Percentiles rank a stretch among this genome's conserved stretches.
Conservation (phyloP, 441 rosid genomes). For the Aleurites moluccanus region DNA sequence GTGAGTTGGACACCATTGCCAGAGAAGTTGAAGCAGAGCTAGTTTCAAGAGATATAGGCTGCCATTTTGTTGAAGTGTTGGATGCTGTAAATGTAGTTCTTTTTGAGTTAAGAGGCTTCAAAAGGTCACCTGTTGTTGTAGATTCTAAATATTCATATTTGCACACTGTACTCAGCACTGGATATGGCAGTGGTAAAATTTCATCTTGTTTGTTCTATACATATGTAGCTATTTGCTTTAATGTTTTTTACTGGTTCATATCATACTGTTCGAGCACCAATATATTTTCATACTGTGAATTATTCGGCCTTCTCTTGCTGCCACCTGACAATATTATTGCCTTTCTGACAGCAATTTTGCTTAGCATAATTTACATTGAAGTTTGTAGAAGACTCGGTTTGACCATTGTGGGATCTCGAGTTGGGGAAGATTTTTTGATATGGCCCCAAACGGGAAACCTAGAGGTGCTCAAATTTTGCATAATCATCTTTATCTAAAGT, state of each 20-base stretch:
- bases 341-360: slow-evolving; percentile 67
- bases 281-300: not conserved
- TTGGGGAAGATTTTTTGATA: slow-evolving; percentile 91
- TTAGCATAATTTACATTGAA: slow-evolving; percentile 90
- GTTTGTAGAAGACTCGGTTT: slow-evolving; percentile 74
- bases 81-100: slow-evolving; percentile 83
- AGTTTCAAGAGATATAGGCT: slow-evolving; percentile 72
- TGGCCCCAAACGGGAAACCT: slow-evolving; percentile 88
- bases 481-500: not conserved
- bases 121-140: slow-evolving; percentile 61
- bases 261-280: not conserved
- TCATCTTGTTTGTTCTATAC: slow-evolving; percentile 20
- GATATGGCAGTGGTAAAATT: slow-evolving; percentile 73
- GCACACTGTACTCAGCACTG: slow-evolving; percentile 66
- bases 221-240: slow-evolving; percentile 8
- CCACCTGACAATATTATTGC: slow-evolving; percentile 23
- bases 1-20: slow-evolving; percentile 61
- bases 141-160: slow-evolving; percentile 70
- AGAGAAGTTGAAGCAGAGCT: slow-evolving; percentile 85
- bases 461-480: slow-evolving; percentile 47
- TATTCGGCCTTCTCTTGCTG: slow-evolving; percentile 3
- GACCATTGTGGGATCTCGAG: slow-evolving; percentile 86
- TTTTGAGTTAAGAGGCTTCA: slow-evolving; percentile 72
- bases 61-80: slow-evolving; percentile 70
- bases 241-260: not conserved